Evolutionary conservation across 192 early-diverging fungal genomes (phyloP).

Genomic region (Funneliformis geosporum): DNA sequence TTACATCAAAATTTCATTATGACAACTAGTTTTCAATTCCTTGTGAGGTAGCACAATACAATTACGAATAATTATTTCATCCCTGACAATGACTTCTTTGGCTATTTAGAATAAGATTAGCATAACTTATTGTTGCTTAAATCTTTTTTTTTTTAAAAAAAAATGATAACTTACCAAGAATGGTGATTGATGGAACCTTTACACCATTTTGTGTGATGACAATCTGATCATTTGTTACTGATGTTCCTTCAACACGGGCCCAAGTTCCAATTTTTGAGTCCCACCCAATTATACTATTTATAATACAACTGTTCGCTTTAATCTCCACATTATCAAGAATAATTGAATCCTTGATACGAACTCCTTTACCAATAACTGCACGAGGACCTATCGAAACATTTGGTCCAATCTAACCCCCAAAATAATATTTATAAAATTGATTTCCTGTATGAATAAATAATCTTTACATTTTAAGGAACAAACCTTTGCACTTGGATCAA

Average conservation of each 20-base stretch:
- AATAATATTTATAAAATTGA: constrained; percentile 5
- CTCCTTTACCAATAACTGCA: constrained; percentile 84
- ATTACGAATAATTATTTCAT: constrained; percentile 94
- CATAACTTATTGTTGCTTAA: too few species aligned
- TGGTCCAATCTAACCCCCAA: constrained; percentile 73
- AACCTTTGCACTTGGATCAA: constrained; percentile 89
- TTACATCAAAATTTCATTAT: constrained; percentile 96
- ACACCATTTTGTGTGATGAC: constrained; percentile 82
- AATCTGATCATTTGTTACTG: constrained; percentile 63
- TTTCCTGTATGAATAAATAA: neutral
- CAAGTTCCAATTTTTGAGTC: constrained; percentile 90
- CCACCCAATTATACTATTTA: constrained; percentile 93
- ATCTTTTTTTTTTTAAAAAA: neutral
- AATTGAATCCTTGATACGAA: constrained; percentile 92
- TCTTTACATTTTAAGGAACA: neutral
- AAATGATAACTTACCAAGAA: constrained; percentile 62
- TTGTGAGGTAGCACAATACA: constrained; percentile 98
- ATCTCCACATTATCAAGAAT: constrained; percentile 91
- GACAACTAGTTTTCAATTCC: constrained; percentile 85
- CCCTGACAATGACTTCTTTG: constrained; percentile 88
- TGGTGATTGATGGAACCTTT: constrained; percentile 89
- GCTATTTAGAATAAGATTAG: constrained; percentile 35
- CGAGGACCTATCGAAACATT: constrained; percentile 95
- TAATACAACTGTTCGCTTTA: constrained; percentile 84
- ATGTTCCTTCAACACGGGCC: constrained; percentile 91